phyloP scores from a whole-genome alignment of 73 alveolate species.

The Paramecium sonneborni region DNA sequence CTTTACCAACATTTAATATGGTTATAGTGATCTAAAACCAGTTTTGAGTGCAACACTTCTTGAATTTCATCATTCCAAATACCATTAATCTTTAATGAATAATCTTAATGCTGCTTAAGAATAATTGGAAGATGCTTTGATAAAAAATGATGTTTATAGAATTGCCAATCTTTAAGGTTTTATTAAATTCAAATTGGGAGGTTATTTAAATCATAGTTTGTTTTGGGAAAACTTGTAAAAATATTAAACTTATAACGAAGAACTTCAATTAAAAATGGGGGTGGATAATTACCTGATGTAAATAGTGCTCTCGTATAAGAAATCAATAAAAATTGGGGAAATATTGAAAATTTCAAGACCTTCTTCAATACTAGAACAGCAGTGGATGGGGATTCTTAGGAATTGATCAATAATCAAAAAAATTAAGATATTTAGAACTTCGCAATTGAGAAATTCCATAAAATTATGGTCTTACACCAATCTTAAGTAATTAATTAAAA shows the following conservation, averaged over 20 bases:
- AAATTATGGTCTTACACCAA: conserved; percentile 79
- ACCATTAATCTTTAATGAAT: conserved; percentile 85
- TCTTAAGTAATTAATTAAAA: conserved; percentile 62
- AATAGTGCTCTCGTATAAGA: conserved; percentile 70
- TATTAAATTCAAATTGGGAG: conserved; percentile 85
- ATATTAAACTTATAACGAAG: background rate
- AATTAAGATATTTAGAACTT: conserved; percentile 79
- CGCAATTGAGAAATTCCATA: conserved; percentile 86
- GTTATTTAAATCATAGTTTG: conserved; percentile 87
- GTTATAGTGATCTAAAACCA: conserved; percentile 77
- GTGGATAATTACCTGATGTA: conserved; percentile 78
- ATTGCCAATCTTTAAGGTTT: conserved; percentile 74
- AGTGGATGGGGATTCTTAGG: conserved; percentile 96
- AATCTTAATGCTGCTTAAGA: conserved; percentile 79
- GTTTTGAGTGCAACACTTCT: conserved; percentile 81
- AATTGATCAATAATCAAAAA: conserved; percentile 78
- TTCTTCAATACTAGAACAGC: conserved; percentile 83
- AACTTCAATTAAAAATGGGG: conserved; percentile 84
- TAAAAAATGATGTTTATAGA: conserved; percentile 73
- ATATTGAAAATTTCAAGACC: conserved; percentile 78
- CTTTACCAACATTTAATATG: conserved; percentile 60
- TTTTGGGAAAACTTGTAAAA: conserved; percentile 84
- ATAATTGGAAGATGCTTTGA: conserved; percentile 79
- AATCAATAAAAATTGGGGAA: conserved; percentile 82
- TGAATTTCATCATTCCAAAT: conserved; percentile 88